Base-by-base conservation (phyloP, 768 basidiomycete genomes). In the Leccinum broughii region DNA sequence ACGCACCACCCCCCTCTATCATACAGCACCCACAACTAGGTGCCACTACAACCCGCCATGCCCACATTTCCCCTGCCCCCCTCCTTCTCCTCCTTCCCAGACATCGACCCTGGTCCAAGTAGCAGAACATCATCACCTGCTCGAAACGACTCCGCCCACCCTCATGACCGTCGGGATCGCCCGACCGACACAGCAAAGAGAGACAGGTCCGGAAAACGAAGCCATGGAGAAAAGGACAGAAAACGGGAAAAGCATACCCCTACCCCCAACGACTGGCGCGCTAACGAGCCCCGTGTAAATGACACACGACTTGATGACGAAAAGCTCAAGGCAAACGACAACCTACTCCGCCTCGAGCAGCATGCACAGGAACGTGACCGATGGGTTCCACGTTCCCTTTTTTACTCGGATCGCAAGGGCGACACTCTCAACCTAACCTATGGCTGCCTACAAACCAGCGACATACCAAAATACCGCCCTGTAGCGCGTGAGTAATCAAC, bases 21-120 rank as follows among this genome's bases (percentile, higher is more conserved):
- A 39, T 39, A 39, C 37, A 39, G 15, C 15, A 39, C 17, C 5
- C 39, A n/a, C 39, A n/a, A 41, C 9, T 44, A 41, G 30, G 32
- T 34, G 34, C 34, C 34, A 34, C 44, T 49, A 24, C 54, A 60
- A 26, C 48, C 22, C n/a, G 58, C 61, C 61, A 69, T 86, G 82
- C 75, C 81, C 64, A 72, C 82, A 4, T 87, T 85, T 71, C 80
- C 85, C 4, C 81, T 88, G 67, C 81, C 86, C 32, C 84, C 85
- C 2, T 84, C 86, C 2, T 91, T 90, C 70, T 70, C 81, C 14
- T 88, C 88, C 28, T 90, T 91, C 70, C 88, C 89, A 37, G 84
- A 87, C 56, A 59, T 83, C n/a, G 81, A 83, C 22, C 72, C 78
- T 55, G 80, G 77, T 4, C 72, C 80, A 5, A 81, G 77, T 55